Percentiles rank a stretch among this genome's conserved stretches.
These are phyloP conservation scores for Arthrobotrys conoides DNA, from an alignment of 2,329 filamentous ascomycete genomes.

Conservation along the genomic window DNA sequence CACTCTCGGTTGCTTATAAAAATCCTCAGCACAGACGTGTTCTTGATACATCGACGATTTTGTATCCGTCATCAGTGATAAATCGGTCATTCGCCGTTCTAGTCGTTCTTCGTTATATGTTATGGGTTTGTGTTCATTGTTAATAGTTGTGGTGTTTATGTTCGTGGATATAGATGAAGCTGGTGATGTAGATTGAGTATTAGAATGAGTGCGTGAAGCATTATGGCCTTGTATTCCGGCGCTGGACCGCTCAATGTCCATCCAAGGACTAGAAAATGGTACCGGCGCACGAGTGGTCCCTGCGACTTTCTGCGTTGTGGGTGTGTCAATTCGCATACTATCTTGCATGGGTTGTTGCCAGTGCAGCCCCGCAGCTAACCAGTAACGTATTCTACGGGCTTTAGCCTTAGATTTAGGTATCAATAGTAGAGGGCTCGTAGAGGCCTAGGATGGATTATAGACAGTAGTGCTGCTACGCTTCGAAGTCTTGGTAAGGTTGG, in stretches of 20 bases:
- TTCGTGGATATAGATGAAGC: neutral
- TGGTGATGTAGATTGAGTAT: neutral
- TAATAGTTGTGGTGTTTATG: neutral
- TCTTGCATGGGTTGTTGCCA: neutral
- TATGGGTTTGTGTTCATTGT: neutral
- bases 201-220: neutral
- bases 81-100: neutral
- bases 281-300: neutral
- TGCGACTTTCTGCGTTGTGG: neutral
- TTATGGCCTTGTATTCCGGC: neutral
- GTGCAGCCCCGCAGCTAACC: neutral
- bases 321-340: neutral
- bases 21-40: conserved; percentile 49
- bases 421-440: neutral
- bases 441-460: too few relatives aligned
- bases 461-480: neutral
- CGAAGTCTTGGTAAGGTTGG: neutral
- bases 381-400: neutral
- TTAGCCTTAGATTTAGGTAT: neutral
- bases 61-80: neutral
- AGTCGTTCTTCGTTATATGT: conserved; percentile 10
- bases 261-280: neutral
- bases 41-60: conserved; percentile 33
- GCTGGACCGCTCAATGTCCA: neutral
- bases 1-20: conserved; percentile 33